Percentiles rank a stretch among this genome's conserved stretches.
Conservation (phyloP, 2,329 filamentous ascomycete species). For the Fusarium sp. region DNA sequence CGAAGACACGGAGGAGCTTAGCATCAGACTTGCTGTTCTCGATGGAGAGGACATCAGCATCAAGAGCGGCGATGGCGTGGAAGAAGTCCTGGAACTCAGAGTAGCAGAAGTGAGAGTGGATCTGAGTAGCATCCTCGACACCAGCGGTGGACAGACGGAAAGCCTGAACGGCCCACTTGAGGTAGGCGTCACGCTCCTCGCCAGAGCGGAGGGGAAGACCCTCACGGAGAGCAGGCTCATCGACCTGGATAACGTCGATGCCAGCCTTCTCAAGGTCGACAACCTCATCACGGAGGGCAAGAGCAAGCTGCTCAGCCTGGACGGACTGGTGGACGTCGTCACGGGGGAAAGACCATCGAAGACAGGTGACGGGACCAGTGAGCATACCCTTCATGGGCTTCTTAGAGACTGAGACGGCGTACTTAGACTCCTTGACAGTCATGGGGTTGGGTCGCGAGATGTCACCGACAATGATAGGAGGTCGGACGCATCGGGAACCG, state of each 20-base stretch:
- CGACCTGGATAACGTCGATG: constrained; percentile 98
- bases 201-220: constrained; percentile 96
- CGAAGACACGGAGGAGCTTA: constrained; percentile 98
- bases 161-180: constrained; percentile 96
- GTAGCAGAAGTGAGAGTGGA: constrained; percentile 99
- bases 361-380: constrained; percentile 97
- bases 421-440: constrained; percentile 99
- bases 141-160: constrained; percentile 96
- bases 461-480: constrained; percentile 98
- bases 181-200: constrained; percentile 95
- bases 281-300: constrained; percentile 98
- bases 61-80: constrained; percentile 97
- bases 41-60: constrained; percentile 97
- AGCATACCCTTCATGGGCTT: constrained; percentile 99
- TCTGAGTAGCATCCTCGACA: constrained; percentile 95
- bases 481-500: constrained; percentile 97
- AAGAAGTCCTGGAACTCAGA: constrained; percentile 99
- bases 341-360: constrained; percentile 99
- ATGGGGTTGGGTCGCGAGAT: constrained; percentile 96
- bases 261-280: constrained; percentile 97
- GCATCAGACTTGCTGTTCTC: constrained; percentile 99
- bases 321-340: constrained; percentile 99
- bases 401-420: constrained; percentile 93
- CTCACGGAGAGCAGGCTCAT: constrained; percentile 98
- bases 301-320: constrained; percentile 97